These are phyloP conservation scores for Lodderomyces pseudojiufengensis DNA, from an alignment of 1,139 yeast genomes.

Conservation along the genomic window DNA sequence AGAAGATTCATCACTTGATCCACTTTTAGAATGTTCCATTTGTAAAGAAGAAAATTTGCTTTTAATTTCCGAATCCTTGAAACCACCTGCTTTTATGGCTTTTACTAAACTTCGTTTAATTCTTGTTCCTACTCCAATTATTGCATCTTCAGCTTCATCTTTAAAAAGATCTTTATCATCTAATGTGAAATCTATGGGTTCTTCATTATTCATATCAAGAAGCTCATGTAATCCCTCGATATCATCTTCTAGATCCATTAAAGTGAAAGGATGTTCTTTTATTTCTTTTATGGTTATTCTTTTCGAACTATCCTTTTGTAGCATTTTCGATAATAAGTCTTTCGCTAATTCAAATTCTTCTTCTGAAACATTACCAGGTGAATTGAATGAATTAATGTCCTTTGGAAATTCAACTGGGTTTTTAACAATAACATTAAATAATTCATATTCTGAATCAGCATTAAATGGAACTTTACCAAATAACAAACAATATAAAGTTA, in stretches of 20 bases:
- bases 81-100: conserved; percentile 39
- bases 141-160: conserved; percentile 73
- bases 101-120: conserved; percentile 58
- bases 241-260: conserved; percentile 53
- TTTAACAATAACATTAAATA: conserved; percentile 78
- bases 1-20: conserved; percentile 37
- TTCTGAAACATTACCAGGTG: conserved; percentile 35
- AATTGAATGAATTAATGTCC: conserved; percentile 36
- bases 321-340: conserved; percentile 59
- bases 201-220: conserved; percentile 27
- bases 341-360: conserved; percentile 59
- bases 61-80: conserved; percentile 25
- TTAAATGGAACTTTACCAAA: conserved; percentile 89
- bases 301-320: conserved; percentile 66
- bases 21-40: conserved; percentile 27
- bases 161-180: conserved; percentile 36
- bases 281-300: conserved; percentile 73
- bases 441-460: conserved; percentile 82
- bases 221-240: conserved; percentile 37
- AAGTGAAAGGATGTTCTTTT: conserved; percentile 76
- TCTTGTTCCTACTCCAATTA: conserved; percentile 71
- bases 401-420: conserved; percentile 62
- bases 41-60: conserved; percentile 22
- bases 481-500: conserved; percentile 81
- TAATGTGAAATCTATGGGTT: conserved; percentile 10